Evolutionary conservation across 176 grass and related monocot genomes (phyloP).

Genomic region (Saccharum spontaneum): DNA sequence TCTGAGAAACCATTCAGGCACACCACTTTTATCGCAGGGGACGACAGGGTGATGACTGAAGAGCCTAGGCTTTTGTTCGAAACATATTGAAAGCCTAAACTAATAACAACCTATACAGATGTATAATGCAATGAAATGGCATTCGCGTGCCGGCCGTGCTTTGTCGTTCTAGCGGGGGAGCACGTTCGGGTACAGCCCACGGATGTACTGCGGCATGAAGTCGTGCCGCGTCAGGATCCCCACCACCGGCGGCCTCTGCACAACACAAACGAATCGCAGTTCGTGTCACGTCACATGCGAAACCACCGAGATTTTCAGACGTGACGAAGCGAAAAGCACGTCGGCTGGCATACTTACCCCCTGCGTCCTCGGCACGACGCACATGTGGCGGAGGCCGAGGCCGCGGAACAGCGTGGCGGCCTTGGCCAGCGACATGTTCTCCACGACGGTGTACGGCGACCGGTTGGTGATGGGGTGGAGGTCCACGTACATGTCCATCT

Average conservation of each 20-base stretch:
- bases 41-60: background rate
- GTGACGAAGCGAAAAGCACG: background rate
- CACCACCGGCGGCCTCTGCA: conserved; percentile 57
- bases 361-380: conserved; percentile 63
- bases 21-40: background rate
- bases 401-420: conserved; percentile 60
- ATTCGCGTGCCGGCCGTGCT: background rate
- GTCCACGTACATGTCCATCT: conserved; percentile 74
- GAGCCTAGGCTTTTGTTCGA: background rate
- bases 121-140: background rate
- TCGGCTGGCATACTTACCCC: conserved; percentile 29
- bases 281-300: background rate
- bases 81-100: background rate
- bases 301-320: background rate
- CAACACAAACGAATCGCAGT: background rate
- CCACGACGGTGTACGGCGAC: conserved; percentile 63
- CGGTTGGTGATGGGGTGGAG: conserved; percentile 66
- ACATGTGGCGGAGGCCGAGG: conserved; percentile 67
- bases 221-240: conserved; percentile 69
- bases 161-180: conserved; percentile 19
- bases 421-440: conserved; percentile 75
- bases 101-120: background rate
- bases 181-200: conserved; percentile 33
- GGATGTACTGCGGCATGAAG: conserved; percentile 71
- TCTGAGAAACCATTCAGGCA: background rate